These are phyloP conservation scores for Rhodotorula kratochvilovae DNA, from an alignment of 768 basidiomycete species.

Conservation along the genomic window DNA sequence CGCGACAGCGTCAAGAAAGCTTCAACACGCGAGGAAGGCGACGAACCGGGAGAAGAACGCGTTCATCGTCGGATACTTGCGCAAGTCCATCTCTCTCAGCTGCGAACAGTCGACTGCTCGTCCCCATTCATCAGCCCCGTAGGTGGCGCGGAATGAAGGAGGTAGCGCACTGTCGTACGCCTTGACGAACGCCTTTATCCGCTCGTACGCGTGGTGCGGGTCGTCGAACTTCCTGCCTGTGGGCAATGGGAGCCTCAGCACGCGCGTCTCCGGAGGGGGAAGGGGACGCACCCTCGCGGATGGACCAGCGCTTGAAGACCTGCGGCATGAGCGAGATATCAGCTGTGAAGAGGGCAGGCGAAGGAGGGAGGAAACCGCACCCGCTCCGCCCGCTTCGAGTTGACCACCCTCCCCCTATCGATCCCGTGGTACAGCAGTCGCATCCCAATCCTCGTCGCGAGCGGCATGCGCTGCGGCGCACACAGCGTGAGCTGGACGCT, in stretches of 20 bases:
- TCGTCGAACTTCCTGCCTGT: constrained; percentile 26
- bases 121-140: too few relatives aligned
- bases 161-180: constrained; percentile 46
- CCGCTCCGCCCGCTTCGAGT: background rate
- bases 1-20: too few relatives aligned
- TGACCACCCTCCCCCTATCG: background rate
- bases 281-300: background rate
- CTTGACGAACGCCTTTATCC: constrained; percentile 48
- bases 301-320: background rate
- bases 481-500: too few relatives aligned
- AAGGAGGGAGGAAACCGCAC: constrained; percentile 1
- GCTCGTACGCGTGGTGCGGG: constrained; percentile 25
- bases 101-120: constrained; percentile 55
- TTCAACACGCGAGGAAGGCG: accelerated
- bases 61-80: constrained; percentile 66
- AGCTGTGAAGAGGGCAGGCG: too few relatives aligned
- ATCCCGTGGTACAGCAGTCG: constrained; percentile 19
- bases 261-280: too few relatives aligned
- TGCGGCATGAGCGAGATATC: background rate
- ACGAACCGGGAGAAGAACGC: constrained; percentile 62
- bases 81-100: constrained; percentile 61
- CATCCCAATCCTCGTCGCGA: constrained; percentile 7
- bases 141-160: too few relatives aligned
- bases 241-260: too few relatives aligned
- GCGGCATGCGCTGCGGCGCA: constrained; percentile 11